Conservation (phyloP, 1,139 yeast genomes). For the Candida frijolesensis region DNA sequence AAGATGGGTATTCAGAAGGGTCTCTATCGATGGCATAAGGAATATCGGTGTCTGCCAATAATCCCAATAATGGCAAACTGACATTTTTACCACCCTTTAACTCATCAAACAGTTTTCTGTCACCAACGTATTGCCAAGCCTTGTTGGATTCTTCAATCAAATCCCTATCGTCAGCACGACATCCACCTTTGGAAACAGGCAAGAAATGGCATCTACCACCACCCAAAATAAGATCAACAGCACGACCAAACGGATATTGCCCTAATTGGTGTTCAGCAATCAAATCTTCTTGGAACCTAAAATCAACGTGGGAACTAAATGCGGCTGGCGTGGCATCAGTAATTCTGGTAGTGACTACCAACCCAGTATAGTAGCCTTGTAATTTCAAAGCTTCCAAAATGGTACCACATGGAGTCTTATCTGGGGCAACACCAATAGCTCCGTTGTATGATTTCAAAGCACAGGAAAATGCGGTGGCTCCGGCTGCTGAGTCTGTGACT, state of each 20-base stretch:
- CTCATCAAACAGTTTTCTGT: slow-evolving; percentile 56
- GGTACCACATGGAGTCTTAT: slow-evolving; percentile 71
- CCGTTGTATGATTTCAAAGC: slow-evolving; percentile 80
- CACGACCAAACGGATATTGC: slow-evolving; percentile 65
- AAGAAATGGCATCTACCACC: slow-evolving; percentile 86
- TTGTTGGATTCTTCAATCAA: slow-evolving; percentile 59
- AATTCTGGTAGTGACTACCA: slow-evolving; percentile 83
- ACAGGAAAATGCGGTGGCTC: slow-evolving; percentile 89
- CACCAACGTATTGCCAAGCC: slow-evolving; percentile 65
- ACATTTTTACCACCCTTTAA: slow-evolving; percentile 55
- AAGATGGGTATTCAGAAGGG: slow-evolving; percentile 59
- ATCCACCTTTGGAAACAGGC: slow-evolving; percentile 52
- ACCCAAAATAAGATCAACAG: slow-evolving; percentile 81
- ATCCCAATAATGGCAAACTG: slow-evolving; percentile 70
- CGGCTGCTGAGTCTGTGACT: slow-evolving; percentile 91
- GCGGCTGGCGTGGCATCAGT: slow-evolving; percentile 84
- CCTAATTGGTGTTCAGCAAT: slow-evolving; percentile 88
- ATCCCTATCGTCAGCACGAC: slow-evolving; percentile 70
- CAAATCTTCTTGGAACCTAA: slow-evolving; percentile 73
- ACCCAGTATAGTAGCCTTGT: slow-evolving; percentile 75
- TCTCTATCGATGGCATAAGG: slow-evolving; percentile 81
- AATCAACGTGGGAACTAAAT: slow-evolving; percentile 74
- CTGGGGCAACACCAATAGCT: slow-evolving; percentile 75
- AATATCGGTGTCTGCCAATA: slow-evolving; percentile 70
- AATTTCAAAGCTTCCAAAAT: slow-evolving; percentile 80